Conservation (phyloP, 331 rosid genomes). For the Arachis monticola region DNA sequence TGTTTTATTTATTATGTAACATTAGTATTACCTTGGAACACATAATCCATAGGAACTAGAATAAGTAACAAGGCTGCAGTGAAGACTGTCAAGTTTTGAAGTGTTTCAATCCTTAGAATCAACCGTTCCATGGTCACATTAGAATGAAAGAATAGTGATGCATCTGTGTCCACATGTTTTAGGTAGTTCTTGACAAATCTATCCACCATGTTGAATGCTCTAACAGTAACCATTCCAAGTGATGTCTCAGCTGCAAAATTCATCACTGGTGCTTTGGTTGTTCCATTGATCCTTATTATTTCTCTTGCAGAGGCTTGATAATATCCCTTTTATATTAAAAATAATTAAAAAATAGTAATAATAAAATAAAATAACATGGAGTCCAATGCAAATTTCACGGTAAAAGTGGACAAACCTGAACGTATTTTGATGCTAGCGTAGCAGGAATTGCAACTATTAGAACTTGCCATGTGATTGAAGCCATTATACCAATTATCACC, state of each 20-base stretch:
- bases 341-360: too few species aligned
- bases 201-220: constrained; percentile 72
- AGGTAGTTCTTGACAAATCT: constrained; percentile 61
- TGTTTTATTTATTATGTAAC: too few species aligned
- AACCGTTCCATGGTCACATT: constrained; percentile 77
- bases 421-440: constrained; percentile 55
- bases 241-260: constrained; percentile 85
- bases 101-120: constrained; percentile 63
- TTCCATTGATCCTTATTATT: constrained; percentile 81
- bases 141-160: constrained; percentile 66
- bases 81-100: constrained; percentile 75
- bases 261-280: constrained; percentile 89
- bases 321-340: constrained; percentile 49
- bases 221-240: constrained; percentile 73
- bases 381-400: neutral
- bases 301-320: constrained; percentile 80
- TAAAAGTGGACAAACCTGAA: constrained; percentile 43
- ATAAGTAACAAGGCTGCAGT: constrained; percentile 66
- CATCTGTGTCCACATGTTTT: constrained; percentile 74
- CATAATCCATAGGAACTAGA: constrained; percentile 60
- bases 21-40: constrained; percentile 55
- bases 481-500: constrained; percentile 53
- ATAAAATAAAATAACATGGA: neutral
- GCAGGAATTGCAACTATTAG: constrained; percentile 69
- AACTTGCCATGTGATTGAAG: constrained; percentile 82